Percentiles rank a stretch among this genome's conserved stretches.
phyloP scores from a whole-genome alignment of 305 asterid species.

The Solanum hybrid region DNA sequence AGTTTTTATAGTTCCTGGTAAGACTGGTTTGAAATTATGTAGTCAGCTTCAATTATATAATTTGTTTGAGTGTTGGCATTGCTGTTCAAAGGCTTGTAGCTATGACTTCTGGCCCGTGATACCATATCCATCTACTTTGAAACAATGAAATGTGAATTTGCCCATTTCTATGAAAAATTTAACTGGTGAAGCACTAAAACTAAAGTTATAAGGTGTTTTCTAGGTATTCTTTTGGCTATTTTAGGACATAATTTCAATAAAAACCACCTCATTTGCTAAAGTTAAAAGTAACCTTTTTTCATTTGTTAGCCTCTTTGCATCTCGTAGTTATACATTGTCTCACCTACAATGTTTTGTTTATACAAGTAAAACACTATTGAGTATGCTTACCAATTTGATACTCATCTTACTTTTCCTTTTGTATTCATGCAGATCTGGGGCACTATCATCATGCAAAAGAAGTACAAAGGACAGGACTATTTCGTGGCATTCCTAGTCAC shows the following conservation, averaged over 20 bases:
- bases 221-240: background rate
- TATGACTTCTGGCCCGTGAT: background rate
- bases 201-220: background rate
- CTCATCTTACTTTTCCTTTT: slow-evolving; percentile 4
- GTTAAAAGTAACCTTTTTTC: background rate
- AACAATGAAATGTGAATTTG: background rate
- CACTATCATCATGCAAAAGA: slow-evolving; percentile 87
- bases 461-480: slow-evolving; percentile 77
- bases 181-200: background rate
- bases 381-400: slow-evolving; percentile 11
- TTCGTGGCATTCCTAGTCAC: slow-evolving; percentile 64
- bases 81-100: background rate
- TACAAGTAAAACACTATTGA: background rate
- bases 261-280: background rate
- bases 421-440: slow-evolving; percentile 79
- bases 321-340: background rate
- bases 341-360: background rate
- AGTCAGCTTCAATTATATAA: background rate
- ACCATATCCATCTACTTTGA: background rate
- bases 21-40: background rate
- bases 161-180: background rate
- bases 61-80: background rate
- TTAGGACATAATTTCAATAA: background rate
- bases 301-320: background rate
- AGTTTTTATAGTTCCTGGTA: background rate